phyloP scores from a whole-genome alignment of 2,329 filamentous ascomycete genomes.

The Fusarium humuli region DNA sequence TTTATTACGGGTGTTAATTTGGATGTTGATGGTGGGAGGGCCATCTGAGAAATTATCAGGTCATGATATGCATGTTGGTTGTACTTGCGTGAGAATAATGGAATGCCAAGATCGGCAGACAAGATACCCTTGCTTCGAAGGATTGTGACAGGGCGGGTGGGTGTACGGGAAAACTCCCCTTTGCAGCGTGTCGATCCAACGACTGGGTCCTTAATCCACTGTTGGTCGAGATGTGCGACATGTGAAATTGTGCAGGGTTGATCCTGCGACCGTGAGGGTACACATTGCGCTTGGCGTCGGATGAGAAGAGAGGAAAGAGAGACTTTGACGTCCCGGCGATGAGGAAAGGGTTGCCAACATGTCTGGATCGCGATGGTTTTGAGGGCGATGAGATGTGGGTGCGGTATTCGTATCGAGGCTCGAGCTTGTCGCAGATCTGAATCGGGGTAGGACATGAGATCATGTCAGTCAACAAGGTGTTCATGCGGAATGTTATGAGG shows the following conservation, averaged over 20 bases:
- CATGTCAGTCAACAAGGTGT: too few relatives aligned
- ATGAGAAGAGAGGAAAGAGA: not conserved
- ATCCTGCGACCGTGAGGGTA: not conserved
- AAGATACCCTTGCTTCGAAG: not conserved
- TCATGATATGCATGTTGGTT: not conserved
- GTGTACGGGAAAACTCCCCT: not conserved
- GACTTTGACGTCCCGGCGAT: not conserved
- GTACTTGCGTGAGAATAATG: not conserved
- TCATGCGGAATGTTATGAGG: too few relatives aligned
- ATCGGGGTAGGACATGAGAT: too few relatives aligned
- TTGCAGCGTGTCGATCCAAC: not conserved
- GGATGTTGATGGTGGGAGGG: conserved; percentile 55
- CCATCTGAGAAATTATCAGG: not conserved
- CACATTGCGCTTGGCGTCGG: too few relatives aligned
- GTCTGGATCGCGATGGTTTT: not conserved
- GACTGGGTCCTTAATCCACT: not conserved
- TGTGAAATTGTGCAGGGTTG: conserved; percentile 1
- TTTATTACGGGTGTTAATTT: conserved; percentile 81
- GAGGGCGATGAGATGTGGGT: not conserved
- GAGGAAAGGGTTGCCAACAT: not conserved
- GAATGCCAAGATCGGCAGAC: not conserved
- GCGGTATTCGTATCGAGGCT: not conserved
- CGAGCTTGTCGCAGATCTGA: too few relatives aligned
- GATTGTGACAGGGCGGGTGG: not conserved
- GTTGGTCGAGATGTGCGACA: not conserved